phyloP scores from a whole-genome alignment of 2,329 filamentous ascomycete genomes.

The Fusarium torulosum region DNA sequence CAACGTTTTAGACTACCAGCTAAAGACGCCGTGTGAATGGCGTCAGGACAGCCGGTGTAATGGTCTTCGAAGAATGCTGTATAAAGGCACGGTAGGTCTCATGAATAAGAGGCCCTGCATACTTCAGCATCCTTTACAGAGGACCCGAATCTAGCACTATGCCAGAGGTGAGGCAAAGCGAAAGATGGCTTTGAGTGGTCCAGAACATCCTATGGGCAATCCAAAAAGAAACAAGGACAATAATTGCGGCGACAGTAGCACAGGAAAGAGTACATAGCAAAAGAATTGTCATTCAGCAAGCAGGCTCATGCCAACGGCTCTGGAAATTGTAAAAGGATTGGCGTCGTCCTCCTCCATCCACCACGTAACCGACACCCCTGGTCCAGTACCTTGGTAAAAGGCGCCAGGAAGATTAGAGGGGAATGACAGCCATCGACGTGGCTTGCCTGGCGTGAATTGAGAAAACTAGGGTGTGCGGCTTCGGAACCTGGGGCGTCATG shows the following conservation, averaged over 20 bases:
- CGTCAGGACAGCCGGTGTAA: constrained; percentile 36
- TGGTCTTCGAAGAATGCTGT: constrained; percentile 15
- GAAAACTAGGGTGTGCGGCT: constrained; percentile 26
- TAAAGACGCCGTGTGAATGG: constrained; percentile 40
- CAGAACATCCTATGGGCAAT: constrained; percentile 32
- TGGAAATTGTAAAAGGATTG: constrained; percentile 47
- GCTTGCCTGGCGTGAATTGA: constrained; percentile 45
- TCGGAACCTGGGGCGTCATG: constrained; percentile 40
- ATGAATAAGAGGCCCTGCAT: constrained; percentile 7
- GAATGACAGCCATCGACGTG: constrained; percentile 42
- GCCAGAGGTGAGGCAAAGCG: constrained; percentile 32
- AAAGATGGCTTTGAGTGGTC: constrained; percentile 41
- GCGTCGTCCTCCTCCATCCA: constrained; percentile 39
- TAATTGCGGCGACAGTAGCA: constrained; percentile 8
- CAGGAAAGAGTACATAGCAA: constrained; percentile 18
- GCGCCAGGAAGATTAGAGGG: constrained; percentile 46
- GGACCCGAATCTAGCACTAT: constrained; percentile 2
- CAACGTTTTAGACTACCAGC: constrained; percentile 40
- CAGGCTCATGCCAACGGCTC: constrained; percentile 40
- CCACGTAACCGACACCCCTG: constrained; percentile 41
- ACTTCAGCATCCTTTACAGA: constrained; percentile 17
- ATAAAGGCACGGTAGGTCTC: constrained; percentile 14
- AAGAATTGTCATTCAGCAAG: constrained; percentile 20
- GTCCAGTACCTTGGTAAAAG: constrained; percentile 47
- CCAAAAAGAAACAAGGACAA: constrained; percentile 17